These are phyloP conservation scores for Scutellaria baicalensis DNA, from an alignment of 257 asterid genomes.

Conservation along the genomic window DNA sequence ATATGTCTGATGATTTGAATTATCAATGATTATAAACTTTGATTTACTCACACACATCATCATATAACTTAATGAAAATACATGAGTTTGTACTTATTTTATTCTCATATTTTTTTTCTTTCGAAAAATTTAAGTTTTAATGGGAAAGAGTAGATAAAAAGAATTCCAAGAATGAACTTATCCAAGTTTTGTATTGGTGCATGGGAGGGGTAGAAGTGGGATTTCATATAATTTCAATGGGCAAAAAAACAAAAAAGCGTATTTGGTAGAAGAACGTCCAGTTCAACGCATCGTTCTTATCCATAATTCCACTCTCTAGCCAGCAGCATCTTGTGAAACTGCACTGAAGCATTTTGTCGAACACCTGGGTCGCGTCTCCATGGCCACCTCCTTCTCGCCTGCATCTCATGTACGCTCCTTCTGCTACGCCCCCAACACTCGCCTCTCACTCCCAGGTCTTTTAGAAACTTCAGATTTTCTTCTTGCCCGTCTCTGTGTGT, in stretches of 20 bases:
- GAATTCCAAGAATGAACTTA: not conserved
- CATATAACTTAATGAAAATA: too few relatives aligned
- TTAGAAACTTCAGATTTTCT: not conserved
- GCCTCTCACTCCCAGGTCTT: constrained; percentile 33
- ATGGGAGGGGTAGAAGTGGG: constrained; percentile 3
- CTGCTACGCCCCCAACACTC: constrained; percentile 34
- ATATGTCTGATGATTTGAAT: too few relatives aligned
- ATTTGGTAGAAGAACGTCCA: constrained; percentile 14
- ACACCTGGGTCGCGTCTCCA: constrained; percentile 19
- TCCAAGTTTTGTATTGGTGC: too few relatives aligned
- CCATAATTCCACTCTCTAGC: constrained; percentile 16
- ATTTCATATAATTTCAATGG: not conserved
- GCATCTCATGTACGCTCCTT: constrained; percentile 50
- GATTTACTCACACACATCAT: too few relatives aligned
- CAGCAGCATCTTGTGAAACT: not conserved
- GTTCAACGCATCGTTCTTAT: constrained; percentile 26
- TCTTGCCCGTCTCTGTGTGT: not conserved
- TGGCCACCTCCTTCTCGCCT: constrained; percentile 63
- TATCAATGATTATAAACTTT: too few relatives aligned
- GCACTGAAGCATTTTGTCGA: constrained; percentile 26
- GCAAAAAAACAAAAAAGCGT: not conserved
- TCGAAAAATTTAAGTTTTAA: too few relatives aligned
- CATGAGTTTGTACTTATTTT: too few relatives aligned
- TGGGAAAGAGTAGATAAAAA: too few relatives aligned
- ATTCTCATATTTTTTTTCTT: too few relatives aligned